phyloP scores from a whole-genome alignment of 2,329 filamentous ascomycete species.

The Phoma sp. region DNA sequence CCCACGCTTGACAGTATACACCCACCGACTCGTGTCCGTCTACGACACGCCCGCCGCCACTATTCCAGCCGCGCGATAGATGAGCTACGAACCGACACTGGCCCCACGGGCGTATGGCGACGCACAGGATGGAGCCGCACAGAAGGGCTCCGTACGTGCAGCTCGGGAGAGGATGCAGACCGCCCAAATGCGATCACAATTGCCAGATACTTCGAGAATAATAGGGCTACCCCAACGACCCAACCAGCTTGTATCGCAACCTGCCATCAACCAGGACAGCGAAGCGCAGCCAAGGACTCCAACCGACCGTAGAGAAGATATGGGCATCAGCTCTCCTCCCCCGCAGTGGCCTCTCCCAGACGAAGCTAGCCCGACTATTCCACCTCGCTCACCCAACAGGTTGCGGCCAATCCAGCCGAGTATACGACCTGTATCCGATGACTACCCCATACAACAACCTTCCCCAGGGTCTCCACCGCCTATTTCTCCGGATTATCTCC shows the following conservation, averaged over 20 bases:
- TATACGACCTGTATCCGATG: conserved; percentile 47
- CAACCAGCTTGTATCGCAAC: conserved; percentile 42
- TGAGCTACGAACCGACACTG: conserved; percentile 47
- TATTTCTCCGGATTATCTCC: conserved; percentile 26
- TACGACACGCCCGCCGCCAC: conserved; percentile 39
- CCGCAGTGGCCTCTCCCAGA: conserved; percentile 57
- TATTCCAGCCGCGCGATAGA: conserved; percentile 38
- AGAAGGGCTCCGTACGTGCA: conserved; percentile 47
- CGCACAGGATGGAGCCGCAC: conserved; percentile 28
- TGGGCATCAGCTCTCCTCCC: conserved; percentile 39
- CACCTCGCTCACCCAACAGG: conserved; percentile 36
- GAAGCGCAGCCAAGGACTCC: conserved; percentile 24
- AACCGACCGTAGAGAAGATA: conserved; percentile 22
- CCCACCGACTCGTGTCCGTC: conserved; percentile 40
- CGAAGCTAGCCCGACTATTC: conserved; percentile 33
- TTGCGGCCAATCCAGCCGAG: conserved; percentile 52
- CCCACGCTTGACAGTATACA: not conserved
- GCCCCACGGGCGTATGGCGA: conserved; percentile 42
- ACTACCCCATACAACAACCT: conserved; percentile 41
- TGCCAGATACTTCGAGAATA: conserved; percentile 42
- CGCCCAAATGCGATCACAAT: conserved; percentile 35
- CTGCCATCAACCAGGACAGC: conserved; percentile 21
- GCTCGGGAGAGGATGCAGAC: conserved; percentile 44
- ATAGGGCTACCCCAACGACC: conserved; percentile 45
- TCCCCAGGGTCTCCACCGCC: conserved; percentile 34